Evolutionary conservation across 2,329 filamentous ascomycete genomes (phyloP).

Genomic region (Drechslerella coelobrocha): DNA sequence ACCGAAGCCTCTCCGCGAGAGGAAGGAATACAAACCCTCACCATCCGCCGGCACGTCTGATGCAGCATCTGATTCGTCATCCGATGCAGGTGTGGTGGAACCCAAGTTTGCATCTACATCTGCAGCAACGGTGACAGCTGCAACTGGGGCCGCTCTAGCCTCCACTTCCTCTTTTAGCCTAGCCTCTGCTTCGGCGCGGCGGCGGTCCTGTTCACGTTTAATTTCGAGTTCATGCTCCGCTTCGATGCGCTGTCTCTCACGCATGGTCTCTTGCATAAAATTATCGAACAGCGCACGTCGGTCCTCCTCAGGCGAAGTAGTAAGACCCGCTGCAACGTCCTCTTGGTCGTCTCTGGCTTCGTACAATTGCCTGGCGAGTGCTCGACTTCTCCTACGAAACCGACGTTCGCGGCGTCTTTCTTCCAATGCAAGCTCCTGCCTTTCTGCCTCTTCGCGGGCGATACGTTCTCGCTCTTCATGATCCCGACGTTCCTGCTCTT

Average conservation of each 20-base stretch:
- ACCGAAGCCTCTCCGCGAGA: slow-evolving; percentile 27
- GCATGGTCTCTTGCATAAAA: slow-evolving; percentile 44
- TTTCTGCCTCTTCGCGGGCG: slow-evolving; percentile 21
- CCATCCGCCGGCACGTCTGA: slow-evolving; percentile 27
- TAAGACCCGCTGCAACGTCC: slow-evolving; percentile 17
- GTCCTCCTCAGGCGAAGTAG: slow-evolving; percentile 36
- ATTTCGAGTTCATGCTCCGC: too few relatives aligned
- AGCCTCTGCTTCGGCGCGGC: slow-evolving; percentile 20
- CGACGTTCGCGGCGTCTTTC: slow-evolving; percentile 33
- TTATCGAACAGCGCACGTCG: slow-evolving; percentile 38
- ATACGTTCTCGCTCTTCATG: slow-evolving; percentile 32
- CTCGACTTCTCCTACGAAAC: slow-evolving; percentile 36
- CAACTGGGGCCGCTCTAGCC: slow-evolving; percentile 13
- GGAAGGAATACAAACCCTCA: slow-evolving; percentile 42
- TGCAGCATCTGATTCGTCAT: slow-evolving; percentile 39
- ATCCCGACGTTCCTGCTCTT: slow-evolving; percentile 28
- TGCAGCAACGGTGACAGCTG: slow-evolving; percentile 37
- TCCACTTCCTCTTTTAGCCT: slow-evolving; percentile 34
- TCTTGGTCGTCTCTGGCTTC: slow-evolving; percentile 41
- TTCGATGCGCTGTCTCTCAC: slow-evolving; percentile 45
- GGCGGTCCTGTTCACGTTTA: slow-evolving; percentile 10
- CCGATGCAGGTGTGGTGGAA: slow-evolving; percentile 34
- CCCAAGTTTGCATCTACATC: slow-evolving; percentile 15
- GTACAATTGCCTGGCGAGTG: slow-evolving; percentile 33
- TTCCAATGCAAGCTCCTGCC: slow-evolving; percentile 10